phyloP scores from a whole-genome alignment of 805 yeast species.

The Pichia exigua region DNA sequence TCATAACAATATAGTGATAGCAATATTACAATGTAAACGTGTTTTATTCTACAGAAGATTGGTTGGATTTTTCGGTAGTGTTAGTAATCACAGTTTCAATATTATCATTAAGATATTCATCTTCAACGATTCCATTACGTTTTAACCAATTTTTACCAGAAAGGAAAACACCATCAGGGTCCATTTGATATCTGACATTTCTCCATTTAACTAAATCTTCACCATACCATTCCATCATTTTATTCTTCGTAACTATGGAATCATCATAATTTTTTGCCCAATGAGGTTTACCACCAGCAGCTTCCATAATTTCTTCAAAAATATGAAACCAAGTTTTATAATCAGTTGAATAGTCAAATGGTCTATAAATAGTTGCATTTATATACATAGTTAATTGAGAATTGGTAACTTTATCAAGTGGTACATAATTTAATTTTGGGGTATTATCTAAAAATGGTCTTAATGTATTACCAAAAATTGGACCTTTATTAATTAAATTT shows the following conservation, averaged over 20 bases:
- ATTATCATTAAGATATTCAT: conserved; percentile 2
- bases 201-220: conserved; percentile 56
- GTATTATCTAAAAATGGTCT: conserved; percentile 80
- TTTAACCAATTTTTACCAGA: conserved; percentile 74
- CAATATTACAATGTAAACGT: neutral
- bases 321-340: conserved; percentile 71
- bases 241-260: conserved; percentile 71
- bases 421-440: conserved; percentile 55
- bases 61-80: neutral
- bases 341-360: conserved; percentile 70
- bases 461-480: conserved; percentile 74
- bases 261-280: conserved; percentile 96
- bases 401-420: conserved; percentile 49
- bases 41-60: neutral
- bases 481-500: conserved; percentile 54
- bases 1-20: neutral
- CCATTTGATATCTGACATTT: conserved; percentile 55
- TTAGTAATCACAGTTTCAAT: neutral
- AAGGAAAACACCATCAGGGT: conserved; percentile 76
- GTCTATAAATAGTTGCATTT: conserved; percentile 94
- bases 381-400: conserved; percentile 77
- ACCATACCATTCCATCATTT: conserved; percentile 74
- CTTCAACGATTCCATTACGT: conserved; percentile 62
- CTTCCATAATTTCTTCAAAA: conserved; percentile 73
- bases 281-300: conserved; percentile 89